Percentiles rank a stretch among this genome's conserved stretches.
These are phyloP conservation scores for Blastobotrys robertii DNA, from an alignment of 805 yeast species.

Conservation along the genomic window DNA sequence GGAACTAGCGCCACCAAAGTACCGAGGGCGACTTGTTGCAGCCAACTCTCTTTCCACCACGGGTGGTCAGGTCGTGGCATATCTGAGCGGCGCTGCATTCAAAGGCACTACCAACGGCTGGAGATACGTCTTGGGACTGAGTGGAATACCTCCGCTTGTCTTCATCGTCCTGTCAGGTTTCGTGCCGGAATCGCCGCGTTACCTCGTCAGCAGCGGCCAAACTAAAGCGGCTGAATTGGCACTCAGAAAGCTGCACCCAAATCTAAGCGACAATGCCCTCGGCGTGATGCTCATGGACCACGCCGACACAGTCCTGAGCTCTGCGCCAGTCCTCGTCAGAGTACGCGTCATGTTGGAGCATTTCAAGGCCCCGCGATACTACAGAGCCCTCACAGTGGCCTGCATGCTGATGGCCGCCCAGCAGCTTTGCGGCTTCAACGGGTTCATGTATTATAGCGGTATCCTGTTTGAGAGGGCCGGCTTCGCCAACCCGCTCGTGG, in stretches of 20 bases:
- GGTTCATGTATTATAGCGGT: conserved; percentile 90
- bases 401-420: conserved; percentile 95
- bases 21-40: conserved; percentile 30
- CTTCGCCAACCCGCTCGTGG: conserved; percentile 77
- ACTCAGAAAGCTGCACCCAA: conserved; percentile 49
- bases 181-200: conserved; percentile 94
- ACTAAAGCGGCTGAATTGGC: conserved; percentile 60
- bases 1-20: conserved; percentile 33
- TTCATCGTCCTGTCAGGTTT: conserved; percentile 70
- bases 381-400: conserved; percentile 79
- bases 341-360: background rate
- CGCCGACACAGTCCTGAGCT: conserved; percentile 26
- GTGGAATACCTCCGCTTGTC: conserved; percentile 77
- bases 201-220: conserved; percentile 60
- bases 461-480: conserved; percentile 89
- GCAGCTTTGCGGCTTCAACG: conserved; percentile 94
- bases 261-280: conserved; percentile 53
- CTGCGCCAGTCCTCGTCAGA: background rate
- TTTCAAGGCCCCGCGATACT: conserved; percentile 38
- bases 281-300: conserved; percentile 53
- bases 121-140: conserved; percentile 85
- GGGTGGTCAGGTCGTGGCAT: conserved; percentile 91
- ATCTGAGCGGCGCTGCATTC: conserved; percentile 74
- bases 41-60: conserved; percentile 84
- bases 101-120: conserved; percentile 69